phyloP scores from a whole-genome alignment of 768 basidiomycete species.

The Boletus speciosus region DNA sequence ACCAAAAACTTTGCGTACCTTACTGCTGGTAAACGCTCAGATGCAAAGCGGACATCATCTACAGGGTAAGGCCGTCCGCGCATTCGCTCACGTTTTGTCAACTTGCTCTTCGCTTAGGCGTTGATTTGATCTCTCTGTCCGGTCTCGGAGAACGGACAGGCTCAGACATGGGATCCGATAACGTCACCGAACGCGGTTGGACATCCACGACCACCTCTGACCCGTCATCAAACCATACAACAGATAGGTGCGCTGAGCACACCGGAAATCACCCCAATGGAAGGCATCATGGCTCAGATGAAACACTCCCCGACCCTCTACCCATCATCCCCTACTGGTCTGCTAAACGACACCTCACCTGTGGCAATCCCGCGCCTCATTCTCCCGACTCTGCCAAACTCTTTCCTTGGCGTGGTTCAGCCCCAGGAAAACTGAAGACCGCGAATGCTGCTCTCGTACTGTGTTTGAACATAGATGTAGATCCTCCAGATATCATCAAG shows the following conservation, averaged over 20 bases:
- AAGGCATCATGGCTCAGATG: conserved; percentile 43
- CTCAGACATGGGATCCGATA: conserved; percentile 45
- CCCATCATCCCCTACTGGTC: conserved; percentile 81
- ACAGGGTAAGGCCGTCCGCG: conserved; percentile 19
- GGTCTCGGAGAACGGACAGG: conserved; percentile 15
- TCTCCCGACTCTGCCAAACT: conserved; percentile 64
- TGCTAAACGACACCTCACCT: conserved; percentile 86
- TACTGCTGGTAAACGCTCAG: neutral
- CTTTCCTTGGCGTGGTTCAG: conserved; percentile 74
- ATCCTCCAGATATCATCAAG: conserved; percentile 97
- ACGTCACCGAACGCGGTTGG: conserved; percentile 52
- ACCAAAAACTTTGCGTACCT: neutral
- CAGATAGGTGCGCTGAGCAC: conserved; percentile 26
- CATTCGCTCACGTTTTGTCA: conserved; percentile 1
- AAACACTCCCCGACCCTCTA: conserved; percentile 43
- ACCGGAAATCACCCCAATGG: conserved; percentile 34
- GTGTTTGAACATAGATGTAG: conserved; percentile 95
- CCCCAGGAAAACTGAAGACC: conserved; percentile 86
- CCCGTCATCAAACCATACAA: conserved; percentile 42
- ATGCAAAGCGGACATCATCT: conserved; percentile 32
- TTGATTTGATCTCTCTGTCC: conserved; percentile 13
- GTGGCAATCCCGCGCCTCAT: conserved; percentile 77
- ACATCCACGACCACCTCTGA: conserved; percentile 48
- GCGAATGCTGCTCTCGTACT: conserved; percentile 84
- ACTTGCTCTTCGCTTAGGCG: conserved; percentile 12